Conservation (phyloP, 306 rosid genomes). For the Prunus mira region DNA sequence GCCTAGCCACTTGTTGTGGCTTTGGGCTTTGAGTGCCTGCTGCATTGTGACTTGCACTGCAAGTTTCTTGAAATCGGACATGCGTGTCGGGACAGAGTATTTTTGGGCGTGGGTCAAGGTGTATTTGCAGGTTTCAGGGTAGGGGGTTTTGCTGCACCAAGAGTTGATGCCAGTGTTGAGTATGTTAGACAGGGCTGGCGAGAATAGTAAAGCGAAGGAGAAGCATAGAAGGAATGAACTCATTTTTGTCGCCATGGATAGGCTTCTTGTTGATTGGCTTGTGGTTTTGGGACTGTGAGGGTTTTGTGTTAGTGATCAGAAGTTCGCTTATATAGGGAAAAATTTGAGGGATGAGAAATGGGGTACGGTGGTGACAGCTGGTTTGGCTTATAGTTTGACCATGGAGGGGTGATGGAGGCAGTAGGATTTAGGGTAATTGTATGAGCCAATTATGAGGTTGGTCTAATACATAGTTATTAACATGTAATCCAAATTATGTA, state of each 20-base stretch:
- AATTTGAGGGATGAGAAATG: neutral
- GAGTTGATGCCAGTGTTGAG: constrained; percentile 15
- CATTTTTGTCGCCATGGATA: constrained; percentile 27
- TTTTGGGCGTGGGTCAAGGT: constrained; percentile 10
- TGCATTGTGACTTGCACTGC: constrained; percentile 30
- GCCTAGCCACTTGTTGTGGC: constrained; percentile 36
- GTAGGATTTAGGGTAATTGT: neutral
- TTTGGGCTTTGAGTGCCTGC: constrained; percentile 32
- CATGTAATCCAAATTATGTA: too few relatives aligned
- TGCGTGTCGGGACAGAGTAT: constrained; percentile 8
- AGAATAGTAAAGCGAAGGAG: constrained; percentile 26
- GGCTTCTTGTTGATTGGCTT: neutral
- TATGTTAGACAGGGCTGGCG: constrained; percentile 17
- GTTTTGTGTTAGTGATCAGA: neutral
- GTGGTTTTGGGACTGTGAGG: neutral
- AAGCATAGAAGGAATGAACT: neutral
- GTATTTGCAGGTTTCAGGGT: constrained; percentile 48
- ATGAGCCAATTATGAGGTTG: neutral
- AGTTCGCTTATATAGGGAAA: neutral
- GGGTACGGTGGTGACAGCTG: neutral
- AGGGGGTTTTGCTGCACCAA: constrained; percentile 58
- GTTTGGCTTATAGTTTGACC: constrained; percentile 2
- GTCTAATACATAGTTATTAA: neutral
- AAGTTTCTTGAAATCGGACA: constrained; percentile 40
- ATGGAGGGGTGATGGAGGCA: neutral